Evolutionary conservation across 139 green algal genomes (phyloP).

Genomic region (Chlorella sp.): DNA sequence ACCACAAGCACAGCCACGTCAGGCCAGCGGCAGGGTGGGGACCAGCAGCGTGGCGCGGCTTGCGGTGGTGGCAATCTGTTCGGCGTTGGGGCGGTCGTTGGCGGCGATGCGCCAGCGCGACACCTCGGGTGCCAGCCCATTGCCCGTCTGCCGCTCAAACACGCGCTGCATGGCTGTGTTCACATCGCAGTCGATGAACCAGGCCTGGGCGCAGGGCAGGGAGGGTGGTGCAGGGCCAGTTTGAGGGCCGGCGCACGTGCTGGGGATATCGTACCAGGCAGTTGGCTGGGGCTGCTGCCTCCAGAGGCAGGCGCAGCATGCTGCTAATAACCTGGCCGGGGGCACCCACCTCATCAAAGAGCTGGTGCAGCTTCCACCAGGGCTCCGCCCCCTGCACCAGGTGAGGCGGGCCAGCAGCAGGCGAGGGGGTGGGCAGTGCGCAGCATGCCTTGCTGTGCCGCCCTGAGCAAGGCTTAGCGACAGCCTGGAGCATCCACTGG

Average conservation of each 20-base stretch:
- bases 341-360: slow-evolving; percentile 68
- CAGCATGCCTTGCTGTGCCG: too few relatives aligned
- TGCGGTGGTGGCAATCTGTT: slow-evolving; percentile 58
- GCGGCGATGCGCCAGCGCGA: slow-evolving; percentile 57
- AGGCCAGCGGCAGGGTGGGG: slow-evolving; percentile 30
- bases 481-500: too few relatives aligned
- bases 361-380: slow-evolving; percentile 57
- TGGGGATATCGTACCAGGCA: too few relatives aligned
- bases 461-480: too few relatives aligned
- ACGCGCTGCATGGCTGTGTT: slow-evolving; percentile 78
- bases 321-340: too few relatives aligned
- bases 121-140: slow-evolving; percentile 62
- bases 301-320: too few relatives aligned
- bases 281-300: too few relatives aligned
- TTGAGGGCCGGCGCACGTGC: too few relatives aligned
- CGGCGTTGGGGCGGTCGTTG: slow-evolving; percentile 85
- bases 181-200: slow-evolving; percentile 77
- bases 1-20: not conserved
- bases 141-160: slow-evolving; percentile 46
- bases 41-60: slow-evolving; percentile 27
- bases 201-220: slow-evolving; percentile 37
- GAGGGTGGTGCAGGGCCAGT: too few relatives aligned
- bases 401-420: too few relatives aligned
- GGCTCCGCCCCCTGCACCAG: slow-evolving; percentile 24
- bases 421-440: too few relatives aligned